Percentiles rank a stretch among this genome's conserved stretches.
phyloP scores from a whole-genome alignment of 495 filamentous ascomycete genomes.

The Talaromyces wortmannii region DNA sequence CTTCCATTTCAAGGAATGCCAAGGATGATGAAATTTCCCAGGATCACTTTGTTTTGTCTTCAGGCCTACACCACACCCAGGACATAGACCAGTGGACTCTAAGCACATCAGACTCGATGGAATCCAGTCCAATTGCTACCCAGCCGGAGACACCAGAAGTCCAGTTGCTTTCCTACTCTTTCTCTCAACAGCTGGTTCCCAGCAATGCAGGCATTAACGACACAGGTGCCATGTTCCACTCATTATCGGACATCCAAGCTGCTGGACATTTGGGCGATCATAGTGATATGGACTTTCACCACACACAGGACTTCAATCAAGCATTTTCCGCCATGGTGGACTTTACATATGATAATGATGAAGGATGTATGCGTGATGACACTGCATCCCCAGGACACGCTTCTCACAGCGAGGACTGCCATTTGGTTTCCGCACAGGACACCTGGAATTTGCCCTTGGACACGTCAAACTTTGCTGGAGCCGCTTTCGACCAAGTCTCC shows the following conservation, averaged over 20 bases:
- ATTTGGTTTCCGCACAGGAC: constrained; percentile 26
- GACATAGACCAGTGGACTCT: constrained; percentile 36
- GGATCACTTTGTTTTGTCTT: constrained; percentile 37
- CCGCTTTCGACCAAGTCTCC: constrained; percentile 29
- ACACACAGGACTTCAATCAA: constrained; percentile 21
- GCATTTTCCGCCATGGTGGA: constrained; percentile 33
- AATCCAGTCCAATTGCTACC: constrained; percentile 24
- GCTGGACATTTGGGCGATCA: constrained; percentile 33
- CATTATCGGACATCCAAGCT: constrained; percentile 34
- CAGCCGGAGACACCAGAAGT: constrained; percentile 37
- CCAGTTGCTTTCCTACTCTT: constrained; percentile 40
- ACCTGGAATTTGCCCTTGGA: constrained; percentile 37
- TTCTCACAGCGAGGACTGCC: constrained; percentile 34
- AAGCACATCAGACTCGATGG: constrained; percentile 31
- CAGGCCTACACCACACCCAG: constrained; percentile 26
- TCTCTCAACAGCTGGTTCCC: constrained; percentile 38
- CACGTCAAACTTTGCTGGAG: constrained; percentile 29
- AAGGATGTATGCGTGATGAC: constrained; percentile 34
- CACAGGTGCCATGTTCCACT: constrained; percentile 30
- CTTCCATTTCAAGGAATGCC: constrained; percentile 33
- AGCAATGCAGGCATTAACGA: constrained; percentile 35
- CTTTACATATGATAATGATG: constrained; percentile 40
- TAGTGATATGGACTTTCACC: constrained; percentile 32
- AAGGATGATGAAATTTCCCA: constrained; percentile 44
- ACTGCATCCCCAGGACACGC: constrained; percentile 32